Percentiles rank a stretch among this genome's conserved stretches.
Conservation (phyloP, 2,329 filamentous ascomycete species). For the Davidsoniella australis region DNA sequence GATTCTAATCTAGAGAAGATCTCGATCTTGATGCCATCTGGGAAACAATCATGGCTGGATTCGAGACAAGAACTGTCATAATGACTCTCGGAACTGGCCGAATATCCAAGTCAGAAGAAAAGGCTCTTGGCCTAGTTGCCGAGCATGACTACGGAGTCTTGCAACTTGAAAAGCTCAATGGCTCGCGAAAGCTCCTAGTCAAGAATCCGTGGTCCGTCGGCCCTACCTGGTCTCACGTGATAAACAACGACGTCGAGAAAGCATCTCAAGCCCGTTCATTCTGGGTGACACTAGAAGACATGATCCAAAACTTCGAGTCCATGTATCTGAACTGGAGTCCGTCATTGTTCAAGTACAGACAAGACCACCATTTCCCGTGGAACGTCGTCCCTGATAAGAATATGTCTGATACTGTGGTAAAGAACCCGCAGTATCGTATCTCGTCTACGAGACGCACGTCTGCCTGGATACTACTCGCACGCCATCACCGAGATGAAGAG, state of each 20-base stretch:
- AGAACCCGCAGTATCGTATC: constrained; percentile 58
- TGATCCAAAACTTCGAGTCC: constrained; percentile 84
- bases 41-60: constrained; percentile 58
- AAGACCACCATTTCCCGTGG: constrained; percentile 88
- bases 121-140: constrained; percentile 63
- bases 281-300: constrained; percentile 80
- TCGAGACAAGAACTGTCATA: constrained; percentile 63
- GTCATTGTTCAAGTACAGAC: constrained; percentile 57
- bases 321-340: constrained; percentile 98
- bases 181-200: constrained; percentile 54
- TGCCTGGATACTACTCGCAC: constrained; percentile 72
- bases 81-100: constrained; percentile 82
- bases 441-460: constrained; percentile 38
- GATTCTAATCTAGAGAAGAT: constrained; percentile 42
- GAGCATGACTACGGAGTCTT: constrained; percentile 92
- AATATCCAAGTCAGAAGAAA: constrained; percentile 60
- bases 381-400: constrained; percentile 33
- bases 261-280: constrained; percentile 47
- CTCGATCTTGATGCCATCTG: constrained; percentile 61
- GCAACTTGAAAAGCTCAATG: constrained; percentile 47
- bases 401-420: constrained; percentile 37
- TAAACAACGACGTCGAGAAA: constrained; percentile 6
- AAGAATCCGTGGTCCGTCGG: constrained; percentile 95
- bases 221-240: constrained; percentile 8
- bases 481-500: constrained; percentile 64